phyloP scores from a whole-genome alignment of 768 basidiomycete genomes.

The Phylloporus sp. region DNA sequence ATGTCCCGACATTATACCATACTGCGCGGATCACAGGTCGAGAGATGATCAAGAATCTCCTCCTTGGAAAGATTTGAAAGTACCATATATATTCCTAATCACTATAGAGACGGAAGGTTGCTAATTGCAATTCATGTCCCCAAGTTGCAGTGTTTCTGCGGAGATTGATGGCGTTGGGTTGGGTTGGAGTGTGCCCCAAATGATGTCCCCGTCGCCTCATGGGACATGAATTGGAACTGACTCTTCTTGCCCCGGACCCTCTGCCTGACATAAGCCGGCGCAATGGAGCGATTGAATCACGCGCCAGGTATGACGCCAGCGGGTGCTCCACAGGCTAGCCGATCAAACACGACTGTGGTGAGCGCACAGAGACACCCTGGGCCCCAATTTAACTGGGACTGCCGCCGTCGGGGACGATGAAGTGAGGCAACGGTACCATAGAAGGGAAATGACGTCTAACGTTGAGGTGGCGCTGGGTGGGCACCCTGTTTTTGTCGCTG shows the following conservation, averaged over 20 bases:
- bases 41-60: constrained; percentile 79
- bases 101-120: too few relatives aligned
- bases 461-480: constrained; percentile 29
- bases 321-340: too few relatives aligned
- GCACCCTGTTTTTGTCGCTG: constrained; percentile 35
- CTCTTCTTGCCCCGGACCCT: too few relatives aligned
- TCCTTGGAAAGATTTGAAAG: constrained; percentile 78
- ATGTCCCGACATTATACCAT: constrained; percentile 75
- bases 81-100: neutral
- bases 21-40: constrained; percentile 75
- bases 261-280: constrained; percentile 5
- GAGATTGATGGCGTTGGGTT: neutral
- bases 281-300: neutral
- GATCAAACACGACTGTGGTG: too few relatives aligned
- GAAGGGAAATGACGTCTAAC: constrained; percentile 32
- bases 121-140: too few relatives aligned
- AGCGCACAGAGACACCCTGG: too few relatives aligned
- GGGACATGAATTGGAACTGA: too few relatives aligned
- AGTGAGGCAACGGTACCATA: constrained; percentile 7
- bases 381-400: neutral
- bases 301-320: too few relatives aligned
- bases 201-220: too few relatives aligned
- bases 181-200: too few relatives aligned
- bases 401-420: neutral
- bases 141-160: neutral